These are phyloP conservation scores for Hericium erinaceus DNA, from an alignment of 768 basidiomycete species.

Conservation along the genomic window DNA sequence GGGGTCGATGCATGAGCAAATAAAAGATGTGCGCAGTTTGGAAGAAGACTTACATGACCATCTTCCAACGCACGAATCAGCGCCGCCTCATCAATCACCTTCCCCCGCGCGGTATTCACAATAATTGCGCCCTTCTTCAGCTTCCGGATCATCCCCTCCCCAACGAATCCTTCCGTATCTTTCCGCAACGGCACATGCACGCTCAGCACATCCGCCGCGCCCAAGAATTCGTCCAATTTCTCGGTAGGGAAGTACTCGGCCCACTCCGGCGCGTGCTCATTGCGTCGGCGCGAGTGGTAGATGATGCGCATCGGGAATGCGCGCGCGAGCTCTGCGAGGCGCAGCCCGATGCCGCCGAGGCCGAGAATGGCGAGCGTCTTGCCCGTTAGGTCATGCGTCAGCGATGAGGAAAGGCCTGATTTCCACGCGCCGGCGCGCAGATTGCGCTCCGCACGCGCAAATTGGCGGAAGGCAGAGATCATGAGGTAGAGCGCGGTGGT, in stretches of 20 bases:
- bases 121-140: conserved; percentile 74
- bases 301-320: conserved; percentile 87
- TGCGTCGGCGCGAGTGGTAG: conserved; percentile 62
- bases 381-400: conserved; percentile 54
- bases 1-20: conserved; percentile 4
- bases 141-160: conserved; percentile 63
- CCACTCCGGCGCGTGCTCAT: conserved; percentile 53
- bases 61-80: conserved; percentile 79
- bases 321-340: conserved; percentile 59
- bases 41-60: conserved; percentile 59
- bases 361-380: conserved; percentile 68
- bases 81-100: conserved; percentile 81
- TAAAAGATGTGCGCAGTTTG: not conserved
- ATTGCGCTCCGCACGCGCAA: conserved; percentile 50
- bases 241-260: conserved; percentile 65
- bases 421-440: conserved; percentile 58
- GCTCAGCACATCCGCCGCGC: conserved; percentile 71
- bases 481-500: conserved; percentile 81
- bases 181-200: conserved; percentile 74
- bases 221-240: conserved; percentile 52
- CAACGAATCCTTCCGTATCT: conserved; percentile 67
- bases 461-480: conserved; percentile 70
- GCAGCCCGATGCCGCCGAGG: conserved; percentile 68
- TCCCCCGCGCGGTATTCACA: conserved; percentile 87
- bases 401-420: conserved; percentile 32